Evolutionary conservation across 2,329 filamentous ascomycete species (phyloP), one percentile per base, ranked within the genome.

Genomic region (Pestalotiopsis sp.): DNA sequence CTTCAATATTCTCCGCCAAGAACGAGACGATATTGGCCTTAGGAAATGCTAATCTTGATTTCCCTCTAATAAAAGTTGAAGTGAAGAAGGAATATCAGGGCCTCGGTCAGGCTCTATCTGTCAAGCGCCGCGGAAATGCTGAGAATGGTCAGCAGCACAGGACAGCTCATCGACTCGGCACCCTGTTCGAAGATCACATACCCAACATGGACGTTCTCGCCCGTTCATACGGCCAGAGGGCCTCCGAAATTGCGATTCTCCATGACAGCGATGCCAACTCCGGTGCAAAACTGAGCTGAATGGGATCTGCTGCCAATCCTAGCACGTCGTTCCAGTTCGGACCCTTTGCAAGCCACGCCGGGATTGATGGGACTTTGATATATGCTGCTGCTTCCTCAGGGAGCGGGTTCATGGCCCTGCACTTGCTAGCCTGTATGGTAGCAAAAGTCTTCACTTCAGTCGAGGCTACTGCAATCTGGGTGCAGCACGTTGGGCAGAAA

Each of bases 341-440:
- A 2, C 60, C 72, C 10, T 80, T 80, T 56, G 63, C 65, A 0
- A 66, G 67, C 1, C 72, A 74, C 24, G 67, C 70, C 10, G 78
- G 79, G 0, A 64, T 68, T 1, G 79, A 76, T 40, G 70, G 66
- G 0, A 73, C 73, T 0, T 71, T 67, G 3, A 66, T 65, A 3
- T 74, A 62, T 30, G 66, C 69, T 30, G 72, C 65, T 4, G 65
- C 40, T 6, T 63, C 64, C 0, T 81, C 79, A 1, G 71, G 74
- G 0, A 26, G 56, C 2, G 66, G 59, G 0, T 75, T 78, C 1
- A 70, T 82, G 1, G 67, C 66, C 2, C 67, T 80, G 0, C 75
- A 80, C 66, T 71, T 82, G 1, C 70, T 79, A 0, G 77, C 76
- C 1, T 80, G 79, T 40, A 70, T 81, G 64, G 67, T 80, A 0